Base-by-base conservation (phyloP, 495 filamentous ascomycete species). In the Neurospora sp. region DNA sequence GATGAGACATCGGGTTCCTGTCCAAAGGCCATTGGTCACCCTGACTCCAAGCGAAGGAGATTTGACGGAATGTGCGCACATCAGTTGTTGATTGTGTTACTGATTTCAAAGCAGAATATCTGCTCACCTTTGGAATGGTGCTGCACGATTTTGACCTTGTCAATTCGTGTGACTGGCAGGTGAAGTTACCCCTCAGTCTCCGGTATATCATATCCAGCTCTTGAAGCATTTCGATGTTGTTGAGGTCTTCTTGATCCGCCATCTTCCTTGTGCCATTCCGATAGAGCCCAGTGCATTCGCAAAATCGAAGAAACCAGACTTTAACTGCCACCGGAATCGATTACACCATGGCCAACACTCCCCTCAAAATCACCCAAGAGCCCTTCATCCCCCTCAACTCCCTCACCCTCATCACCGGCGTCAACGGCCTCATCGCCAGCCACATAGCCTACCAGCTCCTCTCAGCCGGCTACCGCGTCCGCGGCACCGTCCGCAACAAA, bases 381-480 rank as follows among this genome's bases (percentile, higher is more conserved):
- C 71, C 77, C 73, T 39, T 69, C 69, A 73, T 81, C 70, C 76
- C 78, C 0, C 27, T 60, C 31, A 27, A 72, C 75, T 76, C 79
- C 31, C 74, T 77, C 12, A 72, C 85, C 75, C 81, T 90, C 20
- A 83, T 91, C 39, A 91, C 87, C 5, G 88, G 87, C n/a, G 83
- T 80, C 31, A 90, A 86, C 75, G 88, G 88, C 70, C 87, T 83
- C 73, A 86, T 90, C 72, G 88, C 78, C 23, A 86, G 84, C 39
- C 85, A 90, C 72, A 77, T 86, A 23, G 82, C 82, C 70, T 80
- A 88, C 76, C 76, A 85, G 39, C 77, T 89, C 12, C 83, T 91
- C 8, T 73, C 77, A 14, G 78, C 83, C 4, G 87, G 87, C 41
- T 89, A 87, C 74, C 76, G 75, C 18, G 86, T 90, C 23, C 82